Base-by-base conservation (phyloP, 2,329 filamentous ascomycete species). In the Ophiostoma australiae region DNA sequence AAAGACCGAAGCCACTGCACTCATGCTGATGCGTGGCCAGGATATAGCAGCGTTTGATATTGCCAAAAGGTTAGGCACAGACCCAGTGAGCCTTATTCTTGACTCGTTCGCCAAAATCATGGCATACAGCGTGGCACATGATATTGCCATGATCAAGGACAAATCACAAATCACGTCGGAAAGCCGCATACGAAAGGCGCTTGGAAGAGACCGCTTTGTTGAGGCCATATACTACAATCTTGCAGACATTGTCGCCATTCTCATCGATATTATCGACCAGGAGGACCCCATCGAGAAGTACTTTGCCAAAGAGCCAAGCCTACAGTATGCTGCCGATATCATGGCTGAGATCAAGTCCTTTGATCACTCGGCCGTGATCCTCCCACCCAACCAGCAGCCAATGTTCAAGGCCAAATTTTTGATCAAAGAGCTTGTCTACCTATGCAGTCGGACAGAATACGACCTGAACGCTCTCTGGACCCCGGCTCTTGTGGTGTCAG, bases 351-450 rank as follows among this genome's bases (percentile, higher is more conserved):
- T 99, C 77, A 90, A 88, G 74, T 80, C 78, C 3, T 88, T 90
- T 74, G 87, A 91, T 39, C 83, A 89, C 74, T 93, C 93, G 0
- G 81, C 83, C 1, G 84, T 86, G 37, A 80, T 82, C 15, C 81
- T 97, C 8, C 91, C 93, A 3, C 83, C 90, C 13, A 92, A 90
- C 71, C 93, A 97, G 75, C 94, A 98, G 76, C 95, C 95, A 3
- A 89, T 88, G 70, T 98, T 97, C 80, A 90, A 87, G 74, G 89
- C 90, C 37, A 93, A 90, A 75, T 91, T 90, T 76, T 83, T 99
- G 3, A 82, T 90, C 13, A 87, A 90, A 73, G 89, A 95, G 76
- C 84, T 98, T 31, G 85, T 91, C 17, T 88, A 93, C 71, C 81
- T 98, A n/a, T 96, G 91, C 76, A 87, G 86, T 74, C 86, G 90